Conservation (phyloP, 2,329 filamentous ascomycete genomes). For the Hyphodiscus sp. region DNA sequence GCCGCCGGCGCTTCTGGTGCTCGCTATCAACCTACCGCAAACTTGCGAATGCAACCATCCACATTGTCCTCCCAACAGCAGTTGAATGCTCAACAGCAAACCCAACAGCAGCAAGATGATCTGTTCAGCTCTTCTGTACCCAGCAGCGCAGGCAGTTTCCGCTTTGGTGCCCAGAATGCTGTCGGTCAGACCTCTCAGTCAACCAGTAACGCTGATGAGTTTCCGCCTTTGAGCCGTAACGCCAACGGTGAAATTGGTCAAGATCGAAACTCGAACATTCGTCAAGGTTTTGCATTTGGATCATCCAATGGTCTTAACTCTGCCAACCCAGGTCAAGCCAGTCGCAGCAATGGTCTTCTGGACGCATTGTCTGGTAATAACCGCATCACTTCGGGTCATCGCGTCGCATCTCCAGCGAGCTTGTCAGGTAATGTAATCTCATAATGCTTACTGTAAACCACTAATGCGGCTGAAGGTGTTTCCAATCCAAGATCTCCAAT, state of each 20-base stretch:
- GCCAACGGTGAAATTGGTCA: slow-evolving; percentile 52
- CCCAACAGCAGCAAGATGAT: slow-evolving; percentile 31
- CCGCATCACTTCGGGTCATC: slow-evolving; percentile 38
- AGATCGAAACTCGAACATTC: slow-evolving; percentile 45
- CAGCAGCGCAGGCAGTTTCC: slow-evolving; percentile 27
- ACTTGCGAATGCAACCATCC: slow-evolving; percentile 27
- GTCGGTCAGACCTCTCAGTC: slow-evolving; percentile 32
- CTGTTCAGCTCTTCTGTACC: slow-evolving; percentile 29
- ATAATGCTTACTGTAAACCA: neutral
- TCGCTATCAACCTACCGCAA: slow-evolving; percentile 15
- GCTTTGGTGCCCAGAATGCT: slow-evolving; percentile 29
- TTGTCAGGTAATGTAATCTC: slow-evolving; percentile 21
- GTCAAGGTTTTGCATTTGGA: slow-evolving; percentile 51
- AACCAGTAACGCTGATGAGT: slow-evolving; percentile 48
- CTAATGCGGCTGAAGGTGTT: slow-evolving; percentile 16
- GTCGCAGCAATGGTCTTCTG: slow-evolving; percentile 53
- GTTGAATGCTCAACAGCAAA: slow-evolving; percentile 25
- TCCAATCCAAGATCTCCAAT: slow-evolving; percentile 24
- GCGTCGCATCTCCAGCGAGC: slow-evolving; percentile 25
- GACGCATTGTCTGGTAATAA: slow-evolving; percentile 58
- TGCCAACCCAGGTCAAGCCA: slow-evolving; percentile 33
- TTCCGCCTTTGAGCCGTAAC: slow-evolving; percentile 53
- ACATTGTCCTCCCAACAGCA: slow-evolving; percentile 24
- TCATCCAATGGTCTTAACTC: slow-evolving; percentile 37
- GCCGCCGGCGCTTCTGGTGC: slow-evolving; percentile 23